phyloP scores from a whole-genome alignment of 805 yeast genomes.

The Maudiozyma barnettii region DNA sequence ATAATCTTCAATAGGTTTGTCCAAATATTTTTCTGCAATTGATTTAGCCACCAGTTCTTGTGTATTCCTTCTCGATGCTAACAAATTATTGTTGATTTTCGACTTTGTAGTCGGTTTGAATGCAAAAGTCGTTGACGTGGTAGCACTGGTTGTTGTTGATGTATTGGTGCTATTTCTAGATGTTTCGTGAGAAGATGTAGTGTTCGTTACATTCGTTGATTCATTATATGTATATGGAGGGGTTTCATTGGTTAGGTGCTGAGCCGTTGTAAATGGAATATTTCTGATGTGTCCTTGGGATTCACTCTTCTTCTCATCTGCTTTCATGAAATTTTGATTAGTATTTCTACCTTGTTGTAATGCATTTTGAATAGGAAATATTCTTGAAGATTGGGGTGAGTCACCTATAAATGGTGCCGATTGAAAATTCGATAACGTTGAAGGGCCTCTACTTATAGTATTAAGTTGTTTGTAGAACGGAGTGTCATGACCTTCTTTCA shows the following conservation, averaged over 20 bases:
- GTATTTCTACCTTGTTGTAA: not conserved
- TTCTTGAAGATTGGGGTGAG: not conserved
- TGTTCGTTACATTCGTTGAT: not conserved
- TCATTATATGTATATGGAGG: not conserved
- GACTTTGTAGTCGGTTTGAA: constrained; percentile 1
- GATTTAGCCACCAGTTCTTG: constrained; percentile 24
- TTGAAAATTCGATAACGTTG: not conserved
- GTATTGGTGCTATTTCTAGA: not conserved
- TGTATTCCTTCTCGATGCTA: constrained; percentile 8
- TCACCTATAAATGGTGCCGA: not conserved
- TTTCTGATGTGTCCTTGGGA: no score
- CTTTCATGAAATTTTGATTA: not conserved
- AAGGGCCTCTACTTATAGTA: not conserved
- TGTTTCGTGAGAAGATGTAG: not conserved
- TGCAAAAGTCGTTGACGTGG: not conserved
- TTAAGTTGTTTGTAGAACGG: constrained; percentile 1
- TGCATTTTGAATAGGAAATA: not conserved
- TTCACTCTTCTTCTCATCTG: not conserved
- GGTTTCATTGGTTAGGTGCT: no score
- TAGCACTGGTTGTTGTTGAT: not conserved
- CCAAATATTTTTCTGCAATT: constrained; percentile 23
- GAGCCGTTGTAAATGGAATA: no score
- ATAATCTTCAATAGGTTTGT: constrained; percentile 35
- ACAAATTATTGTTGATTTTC: constrained; percentile 6
- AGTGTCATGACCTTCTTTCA: not conserved